These are phyloP conservation scores for Lasiodiplodia citricola DNA, from an alignment of 2,329 filamentous ascomycete genomes.

Conservation along the genomic window DNA sequence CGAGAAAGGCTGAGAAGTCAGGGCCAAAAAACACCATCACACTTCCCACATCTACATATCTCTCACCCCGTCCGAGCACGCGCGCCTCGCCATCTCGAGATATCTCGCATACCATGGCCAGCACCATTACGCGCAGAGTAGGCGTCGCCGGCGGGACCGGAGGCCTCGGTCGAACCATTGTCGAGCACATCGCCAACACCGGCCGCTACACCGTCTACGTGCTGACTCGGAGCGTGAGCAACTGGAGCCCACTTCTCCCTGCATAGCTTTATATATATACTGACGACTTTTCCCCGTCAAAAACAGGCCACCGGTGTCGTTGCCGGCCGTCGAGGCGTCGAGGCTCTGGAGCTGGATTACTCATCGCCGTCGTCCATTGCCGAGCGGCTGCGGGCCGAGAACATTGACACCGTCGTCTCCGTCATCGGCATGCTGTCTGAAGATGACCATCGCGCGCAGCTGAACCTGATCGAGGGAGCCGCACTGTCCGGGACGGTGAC, in stretches of 20 bases:
- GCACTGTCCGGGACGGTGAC: conserved; percentile 59
- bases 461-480: conserved; percentile 43
- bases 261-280: not conserved
- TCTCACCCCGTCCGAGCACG: not conserved
- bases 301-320: not conserved
- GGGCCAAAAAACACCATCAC: not conserved
- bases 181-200: conserved; percentile 30
- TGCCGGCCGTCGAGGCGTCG: conserved; percentile 20
- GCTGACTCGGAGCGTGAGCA: conserved; percentile 30
- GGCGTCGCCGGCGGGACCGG: conserved; percentile 36
- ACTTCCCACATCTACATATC: not conserved
- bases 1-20: not conserved
- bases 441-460: conserved; percentile 18
- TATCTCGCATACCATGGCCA: not conserved
- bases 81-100: not conserved
- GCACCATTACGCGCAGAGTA: conserved; percentile 26
- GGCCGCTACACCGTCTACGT: conserved; percentile 31
- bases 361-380: conserved; percentile 22
- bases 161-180: conserved; percentile 31
- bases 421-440: conserved; percentile 16
- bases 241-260: too few relatives aligned
- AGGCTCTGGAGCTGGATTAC: conserved; percentile 30
- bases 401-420: conserved; percentile 25
- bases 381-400: conserved; percentile 7
- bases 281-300: not conserved